Conservation (phyloP, 345 rosid genomes). For the Aquilaria yunnanensis region DNA sequence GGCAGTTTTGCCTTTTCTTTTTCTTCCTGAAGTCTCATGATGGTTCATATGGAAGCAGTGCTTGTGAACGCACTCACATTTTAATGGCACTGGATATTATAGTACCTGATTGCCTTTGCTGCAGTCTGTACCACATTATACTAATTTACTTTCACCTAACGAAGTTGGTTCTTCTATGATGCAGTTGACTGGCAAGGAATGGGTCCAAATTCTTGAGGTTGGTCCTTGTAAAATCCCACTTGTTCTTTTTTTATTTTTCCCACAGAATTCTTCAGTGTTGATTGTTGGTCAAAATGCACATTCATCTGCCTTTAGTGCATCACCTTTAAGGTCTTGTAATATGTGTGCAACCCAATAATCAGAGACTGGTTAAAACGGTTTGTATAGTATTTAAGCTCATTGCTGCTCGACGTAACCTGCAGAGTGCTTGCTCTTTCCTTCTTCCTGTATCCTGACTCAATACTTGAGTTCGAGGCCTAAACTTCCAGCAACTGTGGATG, state of each 20-base stretch:
- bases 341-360: slow-evolving; percentile 17
- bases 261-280: neutral
- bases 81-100: too few relatives aligned
- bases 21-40: neutral
- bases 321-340: slow-evolving; percentile 1
- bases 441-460: slow-evolving; percentile 42
- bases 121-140: too few relatives aligned
- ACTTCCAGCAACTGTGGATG: slow-evolving; percentile 37
- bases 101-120: too few relatives aligned
- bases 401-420: slow-evolving; percentile 36
- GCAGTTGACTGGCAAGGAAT: slow-evolving; percentile 65
- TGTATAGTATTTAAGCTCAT: slow-evolving; percentile 27
- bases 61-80: too few relatives aligned
- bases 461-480: slow-evolving; percentile 40
- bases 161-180: slow-evolving; percentile 5
- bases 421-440: slow-evolving; percentile 43
- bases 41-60: neutral
- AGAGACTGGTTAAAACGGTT: slow-evolving; percentile 6
- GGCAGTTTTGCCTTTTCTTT: neutral
- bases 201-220: slow-evolving; percentile 85
- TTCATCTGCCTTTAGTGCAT: slow-evolving; percentile 1
- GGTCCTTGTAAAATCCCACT: slow-evolving; percentile 11
- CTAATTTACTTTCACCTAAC: too few relatives aligned
- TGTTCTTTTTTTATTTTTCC: neutral
- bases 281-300: neutral